These are phyloP conservation scores for Saccharomycopsis hybrid DNA, from an alignment of 1,139 yeast genomes.

Conservation along the genomic window DNA sequence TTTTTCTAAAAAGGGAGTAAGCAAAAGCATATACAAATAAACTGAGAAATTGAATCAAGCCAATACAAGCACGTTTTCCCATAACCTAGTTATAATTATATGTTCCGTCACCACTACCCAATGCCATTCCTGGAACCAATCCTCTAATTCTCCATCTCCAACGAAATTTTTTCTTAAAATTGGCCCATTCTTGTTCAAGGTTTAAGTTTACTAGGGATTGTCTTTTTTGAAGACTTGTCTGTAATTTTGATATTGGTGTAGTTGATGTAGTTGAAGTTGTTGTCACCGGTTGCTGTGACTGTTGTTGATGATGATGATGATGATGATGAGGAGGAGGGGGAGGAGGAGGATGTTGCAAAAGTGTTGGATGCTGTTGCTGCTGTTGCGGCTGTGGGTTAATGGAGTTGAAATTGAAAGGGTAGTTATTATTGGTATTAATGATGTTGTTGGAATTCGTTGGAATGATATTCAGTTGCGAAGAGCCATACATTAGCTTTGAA, in stretches of 20 bases:
- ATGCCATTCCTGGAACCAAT: slow-evolving; percentile 17
- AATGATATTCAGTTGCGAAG: neutral
- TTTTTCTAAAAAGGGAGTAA: too few species aligned
- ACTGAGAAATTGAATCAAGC: too few species aligned
- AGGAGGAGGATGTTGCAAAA: neutral
- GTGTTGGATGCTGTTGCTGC: neutral
- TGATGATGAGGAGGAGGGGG: neutral
- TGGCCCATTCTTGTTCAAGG: slow-evolving; percentile 18
- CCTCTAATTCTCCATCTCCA: slow-evolving; percentile 23
- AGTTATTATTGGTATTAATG: neutral
- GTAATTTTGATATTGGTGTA: neutral
- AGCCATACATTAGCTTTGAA: neutral
- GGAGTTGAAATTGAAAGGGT: neutral
- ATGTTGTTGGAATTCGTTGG: too few species aligned
- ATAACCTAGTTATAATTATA: too few species aligned
- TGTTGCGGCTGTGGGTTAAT: neutral
- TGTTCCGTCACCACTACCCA: too few species aligned
- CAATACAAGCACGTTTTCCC: too few species aligned
- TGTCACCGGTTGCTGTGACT: neutral
- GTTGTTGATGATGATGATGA: neutral
- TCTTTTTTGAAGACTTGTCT: neutral
- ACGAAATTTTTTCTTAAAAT: slow-evolving; percentile 17
- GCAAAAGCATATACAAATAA: too few species aligned
- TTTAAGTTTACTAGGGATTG: slow-evolving; percentile 8
- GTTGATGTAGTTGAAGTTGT: neutral